Conservation (phyloP, 768 basidiomycete species). For the Tylopilus subfusipes region DNA sequence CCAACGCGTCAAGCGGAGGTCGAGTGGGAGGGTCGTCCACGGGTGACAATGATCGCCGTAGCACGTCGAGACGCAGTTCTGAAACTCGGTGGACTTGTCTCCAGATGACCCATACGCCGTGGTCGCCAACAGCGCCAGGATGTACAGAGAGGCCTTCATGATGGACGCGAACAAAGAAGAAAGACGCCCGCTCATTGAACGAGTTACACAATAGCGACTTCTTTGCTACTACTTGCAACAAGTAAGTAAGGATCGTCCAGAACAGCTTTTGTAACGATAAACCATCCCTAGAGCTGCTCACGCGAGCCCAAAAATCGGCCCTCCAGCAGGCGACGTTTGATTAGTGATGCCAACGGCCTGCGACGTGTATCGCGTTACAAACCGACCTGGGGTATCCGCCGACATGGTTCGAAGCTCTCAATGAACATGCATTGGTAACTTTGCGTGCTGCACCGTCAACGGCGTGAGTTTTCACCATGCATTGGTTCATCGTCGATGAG, state of each 20-base stretch:
- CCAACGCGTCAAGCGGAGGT: slow-evolving; percentile 75
- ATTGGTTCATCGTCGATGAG: too few relatives aligned
- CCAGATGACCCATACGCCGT: slow-evolving; percentile 27
- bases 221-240: too few relatives aligned
- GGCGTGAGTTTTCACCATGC: too few relatives aligned
- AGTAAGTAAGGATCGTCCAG: too few relatives aligned
- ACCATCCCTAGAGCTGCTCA: not conserved
- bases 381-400: not conserved
- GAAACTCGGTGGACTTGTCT: slow-evolving; percentile 34
- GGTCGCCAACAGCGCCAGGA: slow-evolving; percentile 13
- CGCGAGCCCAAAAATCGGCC: not conserved
- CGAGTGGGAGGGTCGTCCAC: slow-evolving; percentile 42
- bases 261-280: too few relatives aligned
- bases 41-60: slow-evolving; percentile 29
- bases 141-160: slow-evolving; percentile 16
- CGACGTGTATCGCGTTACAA: too few relatives aligned
- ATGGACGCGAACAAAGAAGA: not conserved
- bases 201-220: slow-evolving; percentile 18
- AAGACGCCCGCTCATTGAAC: too few relatives aligned
- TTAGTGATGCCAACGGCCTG: too few relatives aligned
- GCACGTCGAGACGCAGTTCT: slow-evolving; percentile 37
- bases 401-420: slow-evolving; percentile 38
- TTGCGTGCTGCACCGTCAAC: too few relatives aligned
- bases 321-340: not conserved
- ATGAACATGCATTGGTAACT: too few relatives aligned